A percentile compares a stretch with the other conserved stretches of the same genome.
phyloP scores from a whole-genome alignment of 2,329 filamentous ascomycete genomes.

The Aspergillus novoparasiticus region DNA sequence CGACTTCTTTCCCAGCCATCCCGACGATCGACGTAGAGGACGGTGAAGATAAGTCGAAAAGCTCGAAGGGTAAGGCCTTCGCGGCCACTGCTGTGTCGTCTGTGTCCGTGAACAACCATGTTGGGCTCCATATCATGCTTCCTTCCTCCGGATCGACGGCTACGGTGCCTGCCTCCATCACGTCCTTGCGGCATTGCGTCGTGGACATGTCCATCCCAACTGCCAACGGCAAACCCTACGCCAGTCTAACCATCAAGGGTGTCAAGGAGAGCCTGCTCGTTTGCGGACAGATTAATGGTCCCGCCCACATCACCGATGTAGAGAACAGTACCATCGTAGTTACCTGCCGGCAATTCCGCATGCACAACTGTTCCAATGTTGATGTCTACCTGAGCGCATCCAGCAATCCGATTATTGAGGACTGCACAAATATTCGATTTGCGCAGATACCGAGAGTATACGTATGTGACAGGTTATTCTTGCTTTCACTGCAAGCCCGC shows the following conservation, averaged over 20 bases:
- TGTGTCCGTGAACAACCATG: conserved; percentile 68
- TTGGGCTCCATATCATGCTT: conserved; percentile 73
- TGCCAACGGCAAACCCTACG: conserved; percentile 63
- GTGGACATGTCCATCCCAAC: conserved; percentile 77
- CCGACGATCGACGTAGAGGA: conserved; percentile 27
- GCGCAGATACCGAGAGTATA: conserved; percentile 71
- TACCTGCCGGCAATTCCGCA: conserved; percentile 81
- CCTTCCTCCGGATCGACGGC: conserved; percentile 70
- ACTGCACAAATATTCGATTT: conserved; percentile 78
- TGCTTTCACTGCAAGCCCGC: not conserved
- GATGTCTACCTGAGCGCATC: conserved; percentile 80
- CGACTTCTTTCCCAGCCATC: conserved; percentile 38
- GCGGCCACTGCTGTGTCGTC: conserved; percentile 55
- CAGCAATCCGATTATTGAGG: conserved; percentile 91
- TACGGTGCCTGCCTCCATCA: conserved; percentile 73
- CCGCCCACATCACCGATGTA: conserved; percentile 79
- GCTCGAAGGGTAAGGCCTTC: conserved; percentile 49
- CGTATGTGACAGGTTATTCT: conserved; percentile 53
- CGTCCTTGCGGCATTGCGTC: conserved; percentile 69
- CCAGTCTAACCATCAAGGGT: conserved; percentile 69
- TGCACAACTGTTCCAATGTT: conserved; percentile 82
- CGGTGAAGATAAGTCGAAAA: conserved; percentile 24
- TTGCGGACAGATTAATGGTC: conserved; percentile 75
- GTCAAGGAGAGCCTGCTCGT: conserved; percentile 73
- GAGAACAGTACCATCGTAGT: conserved; percentile 75